A percentile compares a stretch with the other conserved stretches of the same genome.
These are phyloP conservation scores for Penicillium tannophilum DNA, from an alignment of 495 filamentous ascomycete species.

Conservation along the genomic window DNA sequence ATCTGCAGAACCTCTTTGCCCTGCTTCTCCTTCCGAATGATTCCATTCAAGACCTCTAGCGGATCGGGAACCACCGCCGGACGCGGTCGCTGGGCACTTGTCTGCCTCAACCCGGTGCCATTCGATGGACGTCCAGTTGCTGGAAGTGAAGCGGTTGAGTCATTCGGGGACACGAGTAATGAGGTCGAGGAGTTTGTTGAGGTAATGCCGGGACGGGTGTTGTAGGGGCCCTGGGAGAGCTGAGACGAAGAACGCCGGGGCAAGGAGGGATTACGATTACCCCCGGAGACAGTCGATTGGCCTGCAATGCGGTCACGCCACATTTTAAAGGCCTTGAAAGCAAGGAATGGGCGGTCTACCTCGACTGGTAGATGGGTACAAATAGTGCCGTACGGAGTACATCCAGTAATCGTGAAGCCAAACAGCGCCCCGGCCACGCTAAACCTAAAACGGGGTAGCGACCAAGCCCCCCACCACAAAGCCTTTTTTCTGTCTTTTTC, in stretches of 20 bases:
- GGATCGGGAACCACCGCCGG: constrained; percentile 67
- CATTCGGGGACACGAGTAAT: constrained; percentile 61
- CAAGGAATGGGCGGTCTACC: background rate
- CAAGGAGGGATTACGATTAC: constrained; percentile 71
- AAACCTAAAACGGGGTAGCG: constrained; percentile 37
- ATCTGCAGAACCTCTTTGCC: constrained; percentile 16
- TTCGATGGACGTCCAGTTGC: constrained; percentile 61
- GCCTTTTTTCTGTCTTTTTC: constrained; percentile 29
- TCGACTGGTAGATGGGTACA: background rate
- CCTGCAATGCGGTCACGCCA: constrained; percentile 86
- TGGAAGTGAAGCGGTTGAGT: constrained; percentile 73
- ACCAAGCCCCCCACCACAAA: constrained; percentile 45
- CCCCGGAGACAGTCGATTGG: constrained; percentile 65
- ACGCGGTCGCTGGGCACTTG: constrained; percentile 43
- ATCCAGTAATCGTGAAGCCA: constrained; percentile 12
- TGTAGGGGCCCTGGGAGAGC: constrained; percentile 39
- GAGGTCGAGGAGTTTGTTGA: constrained; percentile 70
- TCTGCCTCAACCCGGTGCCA: constrained; percentile 65
- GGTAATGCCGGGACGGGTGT: constrained; percentile 58
- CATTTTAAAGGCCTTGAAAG: constrained; percentile 51
- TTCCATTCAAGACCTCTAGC: constrained; percentile 66
- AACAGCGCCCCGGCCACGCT: constrained; percentile 26
- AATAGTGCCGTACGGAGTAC: background rate
- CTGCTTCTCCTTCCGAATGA: constrained; percentile 59
- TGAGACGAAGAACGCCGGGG: constrained; percentile 61